Evolutionary conservation across 129 eudicot species (phyloP).

Genomic region (Flaveria robusta): DNA sequence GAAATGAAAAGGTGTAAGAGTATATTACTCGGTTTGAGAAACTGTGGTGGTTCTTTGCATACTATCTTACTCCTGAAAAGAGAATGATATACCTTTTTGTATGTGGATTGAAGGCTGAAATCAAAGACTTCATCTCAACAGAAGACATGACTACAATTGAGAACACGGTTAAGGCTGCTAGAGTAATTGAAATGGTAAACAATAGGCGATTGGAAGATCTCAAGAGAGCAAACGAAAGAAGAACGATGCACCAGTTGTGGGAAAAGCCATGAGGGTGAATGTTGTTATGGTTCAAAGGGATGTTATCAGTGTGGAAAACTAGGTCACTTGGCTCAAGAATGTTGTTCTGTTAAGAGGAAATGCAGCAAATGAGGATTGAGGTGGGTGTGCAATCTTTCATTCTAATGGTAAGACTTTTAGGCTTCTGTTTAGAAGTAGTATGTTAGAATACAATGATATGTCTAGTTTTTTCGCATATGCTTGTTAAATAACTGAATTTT

Average conservation of each 20-base stretch:
- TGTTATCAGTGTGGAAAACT: slow-evolving; percentile 9
- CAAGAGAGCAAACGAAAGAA: neutral
- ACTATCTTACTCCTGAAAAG: slow-evolving; percentile 3
- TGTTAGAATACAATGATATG: neutral
- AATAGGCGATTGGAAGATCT: neutral
- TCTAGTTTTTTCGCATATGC: neutral
- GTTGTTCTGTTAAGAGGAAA: neutral
- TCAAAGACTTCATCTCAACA: neutral
- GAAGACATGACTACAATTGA: neutral
- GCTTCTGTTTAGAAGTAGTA: neutral
- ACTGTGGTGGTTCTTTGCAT: slow-evolving; percentile 5
- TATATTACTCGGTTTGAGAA: neutral
- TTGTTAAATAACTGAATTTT: neutral
- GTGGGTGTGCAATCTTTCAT: neutral
- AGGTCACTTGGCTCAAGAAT: slow-evolving; percentile 4
- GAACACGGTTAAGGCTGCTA: slow-evolving; percentile 1
- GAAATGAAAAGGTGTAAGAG: neutral
- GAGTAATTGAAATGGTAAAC: neutral
- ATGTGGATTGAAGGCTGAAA: neutral
- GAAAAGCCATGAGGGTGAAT: neutral
- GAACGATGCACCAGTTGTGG: neutral
- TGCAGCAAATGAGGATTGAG: neutral
- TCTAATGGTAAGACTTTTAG: neutral
- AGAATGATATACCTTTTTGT: neutral
- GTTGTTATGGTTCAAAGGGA: slow-evolving; percentile 7